Conservation (phyloP, 2,329 filamentous ascomycete genomes). For the Botrytis tulipae region DNA sequence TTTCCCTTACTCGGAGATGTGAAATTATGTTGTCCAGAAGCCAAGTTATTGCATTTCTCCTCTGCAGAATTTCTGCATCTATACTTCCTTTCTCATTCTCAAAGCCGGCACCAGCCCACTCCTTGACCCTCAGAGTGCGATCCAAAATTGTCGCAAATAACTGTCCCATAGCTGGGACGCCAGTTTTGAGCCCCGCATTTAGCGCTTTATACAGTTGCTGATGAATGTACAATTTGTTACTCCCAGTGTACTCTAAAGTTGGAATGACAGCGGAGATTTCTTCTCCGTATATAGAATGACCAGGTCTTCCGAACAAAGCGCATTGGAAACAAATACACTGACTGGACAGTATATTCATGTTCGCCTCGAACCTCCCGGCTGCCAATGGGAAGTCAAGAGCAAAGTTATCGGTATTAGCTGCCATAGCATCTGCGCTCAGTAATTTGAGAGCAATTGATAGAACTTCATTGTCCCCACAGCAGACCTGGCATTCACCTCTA, state of each 20-base stretch:
- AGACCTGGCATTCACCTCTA: not conserved
- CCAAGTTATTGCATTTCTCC: not conserved
- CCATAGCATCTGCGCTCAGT: not conserved
- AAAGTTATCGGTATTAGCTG: not conserved
- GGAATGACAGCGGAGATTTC: not conserved
- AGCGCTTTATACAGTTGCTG: not conserved
- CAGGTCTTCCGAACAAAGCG: not conserved
- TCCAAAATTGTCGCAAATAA: not conserved
- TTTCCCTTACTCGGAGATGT: not conserved
- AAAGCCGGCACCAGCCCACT: not conserved
- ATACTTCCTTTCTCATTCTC: not conserved
- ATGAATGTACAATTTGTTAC: not conserved
- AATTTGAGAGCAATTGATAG: not conserved
- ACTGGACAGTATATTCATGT: conserved; percentile 1
- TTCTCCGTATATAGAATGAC: not conserved
- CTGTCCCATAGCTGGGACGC: conserved; percentile 1
- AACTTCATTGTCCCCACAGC: not conserved
- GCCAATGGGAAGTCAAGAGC: not conserved
- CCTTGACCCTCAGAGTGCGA: not conserved
- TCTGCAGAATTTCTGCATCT: not conserved
- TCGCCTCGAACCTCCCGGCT: not conserved
- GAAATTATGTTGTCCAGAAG: not conserved
- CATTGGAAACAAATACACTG: conserved; percentile 12
- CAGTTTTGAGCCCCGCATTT: not conserved
- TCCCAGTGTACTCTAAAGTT: not conserved